phyloP scores from a whole-genome alignment of 2,329 filamentous ascomycete species.

The Cercospora beticola region DNA sequence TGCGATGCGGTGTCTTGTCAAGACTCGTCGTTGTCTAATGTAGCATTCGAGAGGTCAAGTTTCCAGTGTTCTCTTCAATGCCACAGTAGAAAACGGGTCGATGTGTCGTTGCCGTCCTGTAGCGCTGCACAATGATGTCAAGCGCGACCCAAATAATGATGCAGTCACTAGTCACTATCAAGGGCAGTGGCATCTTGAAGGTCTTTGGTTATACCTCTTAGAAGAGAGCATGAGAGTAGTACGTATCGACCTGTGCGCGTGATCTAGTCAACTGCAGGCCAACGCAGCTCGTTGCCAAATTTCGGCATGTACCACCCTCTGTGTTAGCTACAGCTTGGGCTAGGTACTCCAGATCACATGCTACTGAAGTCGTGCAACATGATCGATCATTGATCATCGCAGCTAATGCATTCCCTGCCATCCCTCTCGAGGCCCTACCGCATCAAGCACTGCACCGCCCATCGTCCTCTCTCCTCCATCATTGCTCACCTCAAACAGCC shows the following conservation, averaged over 20 bases:
- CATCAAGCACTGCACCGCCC: not conserved
- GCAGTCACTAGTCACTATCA: not conserved
- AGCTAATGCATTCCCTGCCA: not conserved
- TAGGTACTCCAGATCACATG: too few relatives aligned
- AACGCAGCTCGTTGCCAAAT: not conserved
- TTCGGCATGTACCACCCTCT: too few relatives aligned
- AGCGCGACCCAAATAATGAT: not conserved
- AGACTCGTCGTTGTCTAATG: not conserved
- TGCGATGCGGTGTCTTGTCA: not conserved
- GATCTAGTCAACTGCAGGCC: not conserved
- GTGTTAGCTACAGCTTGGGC: too few relatives aligned
- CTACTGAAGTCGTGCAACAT: not conserved
- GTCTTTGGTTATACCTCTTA: too few relatives aligned
- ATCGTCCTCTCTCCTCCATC: not conserved
- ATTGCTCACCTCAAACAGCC: not conserved
- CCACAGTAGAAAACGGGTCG: not conserved
- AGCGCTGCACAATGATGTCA: conserved; percentile 1
- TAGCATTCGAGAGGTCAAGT: too few relatives aligned
- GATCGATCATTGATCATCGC: not conserved
- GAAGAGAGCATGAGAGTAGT: too few relatives aligned
- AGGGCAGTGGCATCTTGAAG: not conserved
- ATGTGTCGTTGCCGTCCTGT: not conserved
- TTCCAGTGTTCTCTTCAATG: too few relatives aligned
- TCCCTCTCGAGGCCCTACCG: too few relatives aligned
- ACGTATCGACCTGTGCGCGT: too few relatives aligned